Evolutionary conservation across 352 stramenopile genomes (phyloP).

Genomic region (Thalassiosira mediterranea): DNA sequence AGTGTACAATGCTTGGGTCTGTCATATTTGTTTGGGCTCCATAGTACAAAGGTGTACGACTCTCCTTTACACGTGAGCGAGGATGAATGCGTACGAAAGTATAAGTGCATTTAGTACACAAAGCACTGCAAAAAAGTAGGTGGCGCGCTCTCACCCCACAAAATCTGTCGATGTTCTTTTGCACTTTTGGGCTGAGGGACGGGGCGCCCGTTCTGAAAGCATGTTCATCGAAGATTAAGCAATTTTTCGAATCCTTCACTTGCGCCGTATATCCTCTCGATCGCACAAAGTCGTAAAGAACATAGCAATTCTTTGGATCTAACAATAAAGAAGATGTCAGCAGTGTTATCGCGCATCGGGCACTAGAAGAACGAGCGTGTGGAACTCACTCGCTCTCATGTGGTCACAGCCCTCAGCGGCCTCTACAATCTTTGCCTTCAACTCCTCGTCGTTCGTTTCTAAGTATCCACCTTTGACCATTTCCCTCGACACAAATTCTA

Average conservation of each 20-base stretch:
- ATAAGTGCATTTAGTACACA: no score
- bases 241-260: constrained; percentile 59
- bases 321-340: constrained; percentile 3
- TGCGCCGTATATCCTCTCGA: constrained; percentile 47
- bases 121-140: no score
- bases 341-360: neutral
- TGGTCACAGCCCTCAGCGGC: constrained; percentile 57
- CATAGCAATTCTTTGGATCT: constrained; percentile 39
- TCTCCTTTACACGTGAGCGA: constrained; percentile 10
- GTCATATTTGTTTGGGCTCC: constrained; percentile 43
- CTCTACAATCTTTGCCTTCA: constrained; percentile 43
- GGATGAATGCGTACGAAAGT: no score
- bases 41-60: constrained; percentile 56
- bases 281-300: constrained; percentile 48
- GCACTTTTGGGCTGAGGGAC: constrained; percentile 30
- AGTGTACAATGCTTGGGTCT: constrained; percentile 64
- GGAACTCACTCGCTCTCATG: constrained; percentile 31
- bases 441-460: constrained; percentile 52
- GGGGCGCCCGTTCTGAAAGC: constrained; percentile 34
- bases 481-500: constrained; percentile 69
- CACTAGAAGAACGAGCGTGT: neutral
- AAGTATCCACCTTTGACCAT: constrained; percentile 59
- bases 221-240: constrained; percentile 73
- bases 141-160: constrained; percentile 45
- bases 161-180: constrained; percentile 49